Base-by-base conservation (phyloP, 768 basidiomycete species). In the Psilocybe azurescens region DNA sequence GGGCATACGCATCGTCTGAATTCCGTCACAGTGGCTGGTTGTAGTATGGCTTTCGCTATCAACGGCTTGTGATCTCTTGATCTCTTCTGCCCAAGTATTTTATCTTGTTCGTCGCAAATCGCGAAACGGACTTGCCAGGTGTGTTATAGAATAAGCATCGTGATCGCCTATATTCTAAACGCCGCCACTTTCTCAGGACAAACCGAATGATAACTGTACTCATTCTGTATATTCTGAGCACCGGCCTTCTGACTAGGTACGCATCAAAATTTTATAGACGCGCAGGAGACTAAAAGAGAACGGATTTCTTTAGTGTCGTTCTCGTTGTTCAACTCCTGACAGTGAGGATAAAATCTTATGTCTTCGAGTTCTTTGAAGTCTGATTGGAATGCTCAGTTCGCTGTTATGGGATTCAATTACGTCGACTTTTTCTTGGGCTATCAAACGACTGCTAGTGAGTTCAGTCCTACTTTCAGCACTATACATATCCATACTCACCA, bases 201-300 rank as follows among this genome's bases (percentile, higher is more conserved):
- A 62, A 62, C 28, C 55, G 56, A 28, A 46, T 62, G n/a, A 57
- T 62, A 38, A 62, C 56, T 10, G 14, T 52, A 30, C 50, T 62
- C 11, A 52, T 62, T 18, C 38, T 62, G 3, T 62, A 62, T 28
- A 56, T 57, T 18, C 18, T 62, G 48, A 56, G 61, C 28, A 56
- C 61, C 4, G 61, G 61, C 7, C 50, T 62, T 9, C 41, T 62
- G 29, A 62, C 61, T 10, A 62, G 61, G 61, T 62, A 18, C 14
- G 50, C 20, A 18, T 10, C n/a, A 18, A 10, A 16, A 10, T 39
- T n/a, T n/a, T 44, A 5, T 44, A 16, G 41, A 44, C 3, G n/a
- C 5, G 13, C 9, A 11, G n/a, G 20, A 28, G 10, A 20, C n/a
- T 20, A 39, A 28, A 39, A 36, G 24, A 30, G 8, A 13, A 30